Base-by-base conservation (phyloP, 306 rosid species). In the Trichosanthes cucumerina region DNA sequence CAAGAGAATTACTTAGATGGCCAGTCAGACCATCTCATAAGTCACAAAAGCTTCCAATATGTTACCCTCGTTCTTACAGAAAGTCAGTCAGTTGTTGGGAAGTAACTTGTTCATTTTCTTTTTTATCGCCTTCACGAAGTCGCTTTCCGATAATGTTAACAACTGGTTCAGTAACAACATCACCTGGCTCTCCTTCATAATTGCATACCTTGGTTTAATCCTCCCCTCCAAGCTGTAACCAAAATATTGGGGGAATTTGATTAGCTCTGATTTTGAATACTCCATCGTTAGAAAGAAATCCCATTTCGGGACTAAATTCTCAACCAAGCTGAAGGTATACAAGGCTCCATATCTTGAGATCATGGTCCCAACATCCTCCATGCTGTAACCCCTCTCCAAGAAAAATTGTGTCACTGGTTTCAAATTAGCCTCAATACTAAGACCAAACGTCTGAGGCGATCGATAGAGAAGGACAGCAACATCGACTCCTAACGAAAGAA, bases 221-320 rank as follows among this genome's bases (percentile, higher is more conserved):
- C 98, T 87, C 64, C 78, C 88, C 64, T 86, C 89, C 86, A 95
- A 87, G 82, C 88, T 91, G 83, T 92, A 94, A 63, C 98, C 96
- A 56, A 92, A 94, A 84, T 78, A 94, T 52, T 90, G 97, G 58
- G 98, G 98, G 87, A 92, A 92, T 71, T 90, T 90, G 59, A 94
- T 88, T 59, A 94, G 86, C 85, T 90, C 96, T 9, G 91, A 83
- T 49, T 83, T 83, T 9, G 92, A 79, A 41, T 94, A 94, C 64
- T 80, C 92, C 91, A 87, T 90, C 54, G 90, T 90, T 80, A 88
- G 50, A 84, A 92, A 94, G 84, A 88, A 94, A 78, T 92, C 88
- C 97, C 98, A 94, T 74, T 94, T 94, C 3, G 92, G 96, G 54
- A 81, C 78, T 85, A 92, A 76, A 81, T 88, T 94, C 75, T 82